Percentiles rank a stretch among this genome's conserved stretches.
phyloP scores from a whole-genome alignment of 2,329 filamentous ascomycete genomes.

The Pseudogymnoascus pannorum region DNA sequence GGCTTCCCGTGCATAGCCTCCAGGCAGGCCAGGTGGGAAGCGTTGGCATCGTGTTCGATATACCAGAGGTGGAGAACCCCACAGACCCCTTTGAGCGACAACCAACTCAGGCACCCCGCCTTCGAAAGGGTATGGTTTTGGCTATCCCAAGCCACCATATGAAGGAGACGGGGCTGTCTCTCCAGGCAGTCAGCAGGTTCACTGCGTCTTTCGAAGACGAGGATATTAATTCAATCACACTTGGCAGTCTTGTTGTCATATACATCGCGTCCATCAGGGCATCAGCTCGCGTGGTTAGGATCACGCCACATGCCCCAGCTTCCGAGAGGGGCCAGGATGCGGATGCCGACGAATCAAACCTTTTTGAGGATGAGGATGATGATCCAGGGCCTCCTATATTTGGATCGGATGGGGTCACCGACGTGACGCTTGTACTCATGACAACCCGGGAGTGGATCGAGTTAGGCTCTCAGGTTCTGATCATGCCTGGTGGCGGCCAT shows the following conservation, averaged over 20 bases:
- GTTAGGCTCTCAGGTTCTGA: constrained; percentile 59
- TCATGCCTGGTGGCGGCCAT: constrained; percentile 64
- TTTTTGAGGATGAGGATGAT: constrained; percentile 33
- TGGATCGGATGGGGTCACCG: constrained; percentile 30
- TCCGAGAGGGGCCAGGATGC: constrained; percentile 23
- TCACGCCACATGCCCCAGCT: constrained; percentile 24
- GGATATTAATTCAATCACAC: constrained; percentile 54
- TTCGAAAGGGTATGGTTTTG: constrained; percentile 79
- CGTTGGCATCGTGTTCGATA: constrained; percentile 65
- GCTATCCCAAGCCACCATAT: constrained; percentile 54
- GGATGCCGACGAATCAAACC: constrained; percentile 33
- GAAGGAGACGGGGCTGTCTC: constrained; percentile 46
- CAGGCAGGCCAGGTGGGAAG: constrained; percentile 82
- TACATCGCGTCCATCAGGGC: constrained; percentile 85
- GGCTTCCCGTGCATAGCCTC: constrained; percentile 71
- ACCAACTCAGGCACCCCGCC: constrained; percentile 33
- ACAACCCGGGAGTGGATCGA: constrained; percentile 68
- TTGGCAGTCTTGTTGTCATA: constrained; percentile 67
- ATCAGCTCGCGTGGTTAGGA: constrained; percentile 63
- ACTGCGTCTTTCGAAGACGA: constrained; percentile 62
- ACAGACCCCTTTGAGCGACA: constrained; percentile 27
- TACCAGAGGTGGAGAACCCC: constrained; percentile 29
- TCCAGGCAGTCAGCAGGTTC: constrained; percentile 61
- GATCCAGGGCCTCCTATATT: constrained; percentile 31
- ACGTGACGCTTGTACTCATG: constrained; percentile 62